Percentiles rank a stretch among this genome's conserved stretches.
phyloP scores from a whole-genome alignment of 768 basidiomycete genomes.

The Amanita muscaria region DNA sequence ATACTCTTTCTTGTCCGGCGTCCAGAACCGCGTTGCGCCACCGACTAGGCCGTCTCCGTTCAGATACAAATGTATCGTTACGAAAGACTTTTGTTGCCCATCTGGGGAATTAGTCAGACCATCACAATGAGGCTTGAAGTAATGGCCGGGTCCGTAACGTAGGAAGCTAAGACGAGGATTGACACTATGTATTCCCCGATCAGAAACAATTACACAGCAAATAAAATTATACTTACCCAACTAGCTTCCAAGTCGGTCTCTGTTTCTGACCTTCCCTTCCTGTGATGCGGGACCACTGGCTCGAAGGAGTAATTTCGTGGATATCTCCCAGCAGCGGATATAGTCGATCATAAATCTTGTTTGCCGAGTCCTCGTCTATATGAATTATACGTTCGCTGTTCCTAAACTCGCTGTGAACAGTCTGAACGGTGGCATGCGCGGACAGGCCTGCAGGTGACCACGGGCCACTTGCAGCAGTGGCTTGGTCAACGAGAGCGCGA shows the following conservation, averaged over 20 bases:
- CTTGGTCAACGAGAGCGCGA: slow-evolving; percentile 20
- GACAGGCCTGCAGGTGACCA: slow-evolving; percentile 29
- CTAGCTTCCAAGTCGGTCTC: slow-evolving; percentile 26
- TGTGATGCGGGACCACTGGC: slow-evolving; percentile 24
- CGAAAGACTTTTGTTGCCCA: slow-evolving; percentile 27
- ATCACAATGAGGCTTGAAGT: slow-evolving; percentile 32
- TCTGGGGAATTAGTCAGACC: slow-evolving; percentile 24
- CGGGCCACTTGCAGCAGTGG: slow-evolving; percentile 16
- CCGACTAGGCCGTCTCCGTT: slow-evolving; percentile 23
- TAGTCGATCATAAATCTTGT: slow-evolving; percentile 23
- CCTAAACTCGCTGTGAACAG: slow-evolving; percentile 25
- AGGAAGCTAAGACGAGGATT: slow-evolving; percentile 33
- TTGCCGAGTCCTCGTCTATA: slow-evolving; percentile 21
- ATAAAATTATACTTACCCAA: slow-evolving; percentile 18
- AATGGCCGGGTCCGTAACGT: slow-evolving; percentile 34
- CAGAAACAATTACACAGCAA: not conserved
- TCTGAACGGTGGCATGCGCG: slow-evolving; percentile 14
- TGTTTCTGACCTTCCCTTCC: slow-evolving; percentile 21
- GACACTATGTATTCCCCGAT: slow-evolving; percentile 16
- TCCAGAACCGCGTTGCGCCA: slow-evolving; percentile 33
- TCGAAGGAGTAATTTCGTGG: slow-evolving; percentile 20
- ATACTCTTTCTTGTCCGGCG: slow-evolving; percentile 23
- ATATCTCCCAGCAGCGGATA: slow-evolving; percentile 26
- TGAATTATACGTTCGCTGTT: slow-evolving; percentile 28
- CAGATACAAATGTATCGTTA: slow-evolving; percentile 36